Percentiles rank a stretch among this genome's conserved stretches.
Evolutionary conservation across 192 early-diverging fungal genomes (phyloP).

Genomic region (Backusella macrospora): DNA sequence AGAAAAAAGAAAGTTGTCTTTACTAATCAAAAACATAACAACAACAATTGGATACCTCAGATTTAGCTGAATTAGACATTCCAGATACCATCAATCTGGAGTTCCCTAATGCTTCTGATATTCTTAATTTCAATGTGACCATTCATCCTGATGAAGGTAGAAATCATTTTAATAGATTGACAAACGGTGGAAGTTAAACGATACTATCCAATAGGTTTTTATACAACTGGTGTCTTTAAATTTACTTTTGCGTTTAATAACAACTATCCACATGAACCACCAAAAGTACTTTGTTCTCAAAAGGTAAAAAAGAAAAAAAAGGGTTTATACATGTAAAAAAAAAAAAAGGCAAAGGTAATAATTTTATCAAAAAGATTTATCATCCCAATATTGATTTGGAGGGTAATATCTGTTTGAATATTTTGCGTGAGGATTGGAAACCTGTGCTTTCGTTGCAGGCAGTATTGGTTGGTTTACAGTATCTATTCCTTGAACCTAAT

Average conservation of each 20-base stretch:
- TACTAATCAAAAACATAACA: not conserved
- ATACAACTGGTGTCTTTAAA: slow-evolving; percentile 78
- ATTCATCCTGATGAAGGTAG: slow-evolving; percentile 89
- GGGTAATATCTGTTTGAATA: slow-evolving; percentile 96
- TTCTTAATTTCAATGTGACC: slow-evolving; percentile 80
- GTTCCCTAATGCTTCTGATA: slow-evolving; percentile 77
- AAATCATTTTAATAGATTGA: not conserved
- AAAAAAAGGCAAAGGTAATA: not conserved
- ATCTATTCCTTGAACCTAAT: slow-evolving; percentile 93
- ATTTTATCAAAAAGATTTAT: slow-evolving; percentile 67
- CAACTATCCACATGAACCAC: slow-evolving; percentile 95
- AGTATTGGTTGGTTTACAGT: slow-evolving; percentile 88
- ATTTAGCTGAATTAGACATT: slow-evolving; percentile 81
- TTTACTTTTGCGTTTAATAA: slow-evolving; percentile 83
- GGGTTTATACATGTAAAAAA: slow-evolving; percentile 82
- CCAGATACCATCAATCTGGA: slow-evolving; percentile 74
- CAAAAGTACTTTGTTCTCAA: slow-evolving; percentile 87
- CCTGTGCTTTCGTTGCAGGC: slow-evolving; percentile 94
- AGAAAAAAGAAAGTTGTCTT: not conserved
- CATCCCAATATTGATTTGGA: slow-evolving; percentile 98
- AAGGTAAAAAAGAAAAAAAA: slow-evolving; percentile 57
- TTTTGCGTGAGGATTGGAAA: slow-evolving; percentile 98
- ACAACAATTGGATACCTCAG: slow-evolving; percentile 44
- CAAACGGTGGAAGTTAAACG: too few species aligned
- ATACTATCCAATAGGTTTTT: slow-evolving; percentile 64